Base-by-base conservation (phyloP, 108 stramenopile genomes). In the Discostella stelligeroides region DNA sequence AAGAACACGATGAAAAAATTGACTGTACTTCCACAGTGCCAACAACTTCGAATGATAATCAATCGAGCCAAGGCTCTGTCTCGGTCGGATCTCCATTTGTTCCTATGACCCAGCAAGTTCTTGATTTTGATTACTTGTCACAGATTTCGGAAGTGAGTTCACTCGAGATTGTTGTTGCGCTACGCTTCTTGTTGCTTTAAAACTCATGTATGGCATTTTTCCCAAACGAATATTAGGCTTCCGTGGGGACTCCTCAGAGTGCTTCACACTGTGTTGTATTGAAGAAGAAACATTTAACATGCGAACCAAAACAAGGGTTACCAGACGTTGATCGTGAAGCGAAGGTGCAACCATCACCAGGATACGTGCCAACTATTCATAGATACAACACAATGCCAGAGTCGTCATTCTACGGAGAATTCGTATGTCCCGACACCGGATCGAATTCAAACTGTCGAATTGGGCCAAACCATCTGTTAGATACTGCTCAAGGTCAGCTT, bases 81-180 rank as follows among this genome's bases (percentile, higher is more conserved):
- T 53, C 43, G 9, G 9, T 24, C 40, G 47, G 63, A 37, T 27
- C 25, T 18, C 51, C 62, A n/a, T 48, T 49, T 25, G 39, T 65
- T n/a, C 63, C 63, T 13, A 57, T 73, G 56, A 73, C 72, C 30
- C 72, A 73, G 37, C 72, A 39, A 38, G 27, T 51, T 13, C 54
- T 34, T 46, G 38, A 64, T 2, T 73, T 73, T 49, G 72, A 73
- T 59, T 73, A 73, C 43, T 59, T 65, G n/a, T 73, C 72, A 17
- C 72, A 73, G 57, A 63, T 58, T 25, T 73, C 72, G 9, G 63
- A 73, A 47, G 72, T 58, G 63, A 64, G 63, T 45, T 3, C 12
- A 18, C 8, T 53, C 18, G 15, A 37, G 28, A 56, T 45, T 13
- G 47, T 21, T 23, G 17, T 47, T 6, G 15, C 42, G 15, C 23